These are phyloP conservation scores for Yarrowia sp. DNA, from an alignment of 805 yeast genomes.

Conservation along the genomic window DNA sequence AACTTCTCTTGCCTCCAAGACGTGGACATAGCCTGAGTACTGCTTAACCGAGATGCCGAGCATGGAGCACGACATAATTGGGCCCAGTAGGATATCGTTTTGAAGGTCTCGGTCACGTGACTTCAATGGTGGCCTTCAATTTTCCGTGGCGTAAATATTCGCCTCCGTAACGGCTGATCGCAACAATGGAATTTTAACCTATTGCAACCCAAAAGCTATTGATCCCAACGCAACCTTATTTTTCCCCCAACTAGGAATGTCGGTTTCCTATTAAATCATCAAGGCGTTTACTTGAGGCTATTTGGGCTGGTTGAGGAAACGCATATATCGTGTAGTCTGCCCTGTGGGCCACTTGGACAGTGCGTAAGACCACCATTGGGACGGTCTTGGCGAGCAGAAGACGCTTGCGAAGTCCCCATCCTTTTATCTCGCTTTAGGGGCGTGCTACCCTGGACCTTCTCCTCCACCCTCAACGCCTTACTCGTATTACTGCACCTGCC, in stretches of 20 bases:
- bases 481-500: slow-evolving; percentile 8
- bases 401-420: neutral
- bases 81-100: too few relatives aligned
- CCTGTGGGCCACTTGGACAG: neutral
- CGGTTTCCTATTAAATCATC: slow-evolving; percentile 4
- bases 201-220: neutral
- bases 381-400: neutral
- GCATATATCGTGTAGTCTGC: neutral
- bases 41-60: neutral
- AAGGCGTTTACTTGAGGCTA: slow-evolving; percentile 21
- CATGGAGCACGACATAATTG: too few relatives aligned
- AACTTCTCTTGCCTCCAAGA: slow-evolving; percentile 27
- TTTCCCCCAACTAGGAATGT: slow-evolving; percentile 19
- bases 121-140: neutral
- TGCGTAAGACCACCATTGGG: neutral
- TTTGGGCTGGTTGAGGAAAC: neutral
- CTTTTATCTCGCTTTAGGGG: neutral
- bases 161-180: neutral
- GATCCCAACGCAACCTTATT: neutral
- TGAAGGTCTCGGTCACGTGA: neutral
- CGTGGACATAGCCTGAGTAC: slow-evolving; percentile 8
- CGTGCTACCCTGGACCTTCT: neutral
- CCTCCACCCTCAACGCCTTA: neutral
- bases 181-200: neutral
- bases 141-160: neutral